phyloP scores from a whole-genome alignment of 371 early-diverging fungal genomes.

The Quaeritorhiza haematococci region DNA sequence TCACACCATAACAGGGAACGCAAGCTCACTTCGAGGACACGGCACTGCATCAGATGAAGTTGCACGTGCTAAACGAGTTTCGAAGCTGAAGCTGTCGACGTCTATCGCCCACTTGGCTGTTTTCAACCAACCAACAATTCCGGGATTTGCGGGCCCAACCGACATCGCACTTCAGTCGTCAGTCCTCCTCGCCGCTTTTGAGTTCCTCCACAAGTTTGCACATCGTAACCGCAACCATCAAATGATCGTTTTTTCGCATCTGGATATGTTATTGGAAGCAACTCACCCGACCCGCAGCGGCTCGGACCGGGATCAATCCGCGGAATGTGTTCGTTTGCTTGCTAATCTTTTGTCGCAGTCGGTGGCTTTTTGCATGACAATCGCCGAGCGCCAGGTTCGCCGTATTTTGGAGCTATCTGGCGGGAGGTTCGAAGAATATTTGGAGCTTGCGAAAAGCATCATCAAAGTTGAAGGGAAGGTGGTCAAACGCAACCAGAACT shows the following conservation, averaged over 20 bases:
- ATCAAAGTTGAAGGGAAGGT: conserved; percentile 44
- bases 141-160: neutral
- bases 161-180: neutral
- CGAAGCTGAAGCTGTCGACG: too few species aligned
- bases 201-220: conserved; percentile 18
- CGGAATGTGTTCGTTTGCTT: neutral
- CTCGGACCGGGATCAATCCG: neutral
- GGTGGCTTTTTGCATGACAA: conserved; percentile 30
- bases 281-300: conserved; percentile 17
- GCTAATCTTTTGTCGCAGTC: conserved; percentile 32
- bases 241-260: conserved; percentile 18
- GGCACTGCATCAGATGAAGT: neutral
- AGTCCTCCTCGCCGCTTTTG: conserved; percentile 10
- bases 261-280: conserved; percentile 43
- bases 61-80: neutral
- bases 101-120: too few species aligned
- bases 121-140: too few species aligned
- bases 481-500: conserved; percentile 42
- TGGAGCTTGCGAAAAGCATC: conserved; percentile 33
- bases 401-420: conserved; percentile 40
- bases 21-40: too few species aligned
- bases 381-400: conserved; percentile 36
- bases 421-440: conserved; percentile 34
- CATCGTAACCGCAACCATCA: conserved; percentile 15
- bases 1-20: too few species aligned